These are phyloP conservation scores for Candida sanyaensis DNA, from an alignment of 1,139 yeast species.

Conservation along the genomic window DNA sequence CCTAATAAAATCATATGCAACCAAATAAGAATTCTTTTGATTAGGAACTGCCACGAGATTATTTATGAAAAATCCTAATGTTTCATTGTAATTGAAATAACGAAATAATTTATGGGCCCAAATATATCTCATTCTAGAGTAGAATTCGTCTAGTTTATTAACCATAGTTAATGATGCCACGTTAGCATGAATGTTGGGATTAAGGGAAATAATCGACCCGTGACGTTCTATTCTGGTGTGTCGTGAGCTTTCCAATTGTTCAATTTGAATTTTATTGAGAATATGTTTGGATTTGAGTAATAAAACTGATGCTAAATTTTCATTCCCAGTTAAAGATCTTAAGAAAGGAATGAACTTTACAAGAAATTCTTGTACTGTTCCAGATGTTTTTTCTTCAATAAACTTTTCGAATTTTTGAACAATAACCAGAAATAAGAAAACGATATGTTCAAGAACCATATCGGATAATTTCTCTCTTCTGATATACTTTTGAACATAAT, in stretches of 20 bases:
- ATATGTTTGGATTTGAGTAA: slow-evolving; percentile 8
- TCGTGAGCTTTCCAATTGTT: slow-evolving; percentile 5
- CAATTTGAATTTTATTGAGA: slow-evolving; percentile 6
- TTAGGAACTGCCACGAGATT: slow-evolving; percentile 2
- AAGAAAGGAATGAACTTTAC: slow-evolving; percentile 9
- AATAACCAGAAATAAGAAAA: slow-evolving; percentile 9
- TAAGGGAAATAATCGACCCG: slow-evolving; percentile 1
- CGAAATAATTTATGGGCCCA: slow-evolving; percentile 9
- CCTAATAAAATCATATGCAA: slow-evolving; percentile 23
- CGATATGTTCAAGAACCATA: slow-evolving; percentile 6
- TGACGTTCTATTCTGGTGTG: slow-evolving; percentile 1
- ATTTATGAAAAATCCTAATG: slow-evolving; percentile 1
- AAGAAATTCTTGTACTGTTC: slow-evolving; percentile 8
- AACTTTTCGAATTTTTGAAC: slow-evolving; percentile 8
- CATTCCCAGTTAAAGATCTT: slow-evolving; percentile 4
- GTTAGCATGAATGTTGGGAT: neutral
- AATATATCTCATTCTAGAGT: slow-evolving; percentile 1
- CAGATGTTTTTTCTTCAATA: slow-evolving; percentile 6
- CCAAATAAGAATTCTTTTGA: slow-evolving; percentile 10
- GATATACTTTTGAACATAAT: slow-evolving; percentile 8
- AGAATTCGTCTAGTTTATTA: slow-evolving; percentile 5
- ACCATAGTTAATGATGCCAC: slow-evolving; percentile 7
- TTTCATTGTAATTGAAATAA: slow-evolving; percentile 4
- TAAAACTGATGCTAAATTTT: slow-evolving; percentile 5
- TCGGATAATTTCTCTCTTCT: slow-evolving; percentile 1